Base-by-base conservation (phyloP, 306 rosid species). In the Datisca glomerata region DNA sequence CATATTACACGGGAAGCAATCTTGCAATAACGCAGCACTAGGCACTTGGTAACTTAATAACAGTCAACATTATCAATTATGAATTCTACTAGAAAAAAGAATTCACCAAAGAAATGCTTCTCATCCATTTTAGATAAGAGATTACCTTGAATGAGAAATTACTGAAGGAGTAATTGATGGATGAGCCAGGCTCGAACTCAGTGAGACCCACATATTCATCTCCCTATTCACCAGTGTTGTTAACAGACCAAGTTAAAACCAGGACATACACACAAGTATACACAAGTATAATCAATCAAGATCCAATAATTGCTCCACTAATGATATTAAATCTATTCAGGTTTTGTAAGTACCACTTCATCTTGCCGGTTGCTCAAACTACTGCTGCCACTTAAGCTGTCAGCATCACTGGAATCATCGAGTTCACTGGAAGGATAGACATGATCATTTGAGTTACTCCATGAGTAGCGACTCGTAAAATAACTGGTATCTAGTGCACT, bases 71-170 rank as follows among this genome's bases (percentile, higher is more conserved):
- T 21, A 31, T 7, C 2, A 27, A 29, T 12, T 3, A 33, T 38
- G 3, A 38, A 38, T 38, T 8, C 15, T 16, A 7, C 15, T 36
- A 36, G 8, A 36, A 8, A 14, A n/a, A 2, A n/a, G n/a, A n/a
- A 32, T 3, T 12, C 12, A 29, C 35, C 12, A 6, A 41, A 21
- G n/a, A n/a, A n/a, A n/a, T n/a, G n/a, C n/a, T n/a, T n/a, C n/a
- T n/a, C n/a, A n/a, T n/a, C n/a, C 14, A 31, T 31, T 8, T 31
- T 31, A 31, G 36, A 22, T 9, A 40, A 40, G 59, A 20, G 33
- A 43, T 54, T 73, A 91, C 96, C 98, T 91, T 91, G 49, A 91
- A 91, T 33, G 98, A 91, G 70, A 91, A 91, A 73, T 91, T 91
- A 57, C 98, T 91, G 60, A 91, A 91, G 25, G 98, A 78, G 76